A percentile compares a stretch with the other conserved stretches of the same genome.
Evolutionary conservation across 805 yeast species (phyloP).

Genomic region (Torulaspora franciscae): DNA sequence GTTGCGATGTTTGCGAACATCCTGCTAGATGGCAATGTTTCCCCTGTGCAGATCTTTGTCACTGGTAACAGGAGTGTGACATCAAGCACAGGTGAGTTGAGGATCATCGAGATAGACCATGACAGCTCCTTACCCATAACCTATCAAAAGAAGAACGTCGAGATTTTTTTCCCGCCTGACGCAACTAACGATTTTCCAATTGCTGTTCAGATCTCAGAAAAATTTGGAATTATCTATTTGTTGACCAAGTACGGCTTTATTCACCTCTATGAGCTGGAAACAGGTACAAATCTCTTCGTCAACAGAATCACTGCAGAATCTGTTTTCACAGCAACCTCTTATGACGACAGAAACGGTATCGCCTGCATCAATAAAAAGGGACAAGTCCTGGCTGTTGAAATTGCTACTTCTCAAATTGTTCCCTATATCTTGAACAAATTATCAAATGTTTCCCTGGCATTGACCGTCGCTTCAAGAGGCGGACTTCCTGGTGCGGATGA

Average conservation of each 20-base stretch:
- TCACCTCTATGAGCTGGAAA: slow-evolving; percentile 89
- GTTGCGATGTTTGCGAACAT: slow-evolving; percentile 84
- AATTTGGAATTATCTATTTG: slow-evolving; percentile 81
- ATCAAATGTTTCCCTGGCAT: slow-evolving; percentile 80
- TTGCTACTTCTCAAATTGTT: slow-evolving; percentile 75
- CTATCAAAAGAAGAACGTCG: slow-evolving; percentile 84
- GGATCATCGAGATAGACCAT: slow-evolving; percentile 94
- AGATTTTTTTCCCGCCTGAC: slow-evolving; percentile 94
- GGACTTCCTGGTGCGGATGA: slow-evolving; percentile 97
- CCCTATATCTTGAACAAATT: slow-evolving; percentile 85
- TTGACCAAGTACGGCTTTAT: slow-evolving; percentile 95
- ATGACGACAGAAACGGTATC: slow-evolving; percentile 72
- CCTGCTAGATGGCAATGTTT: slow-evolving; percentile 63
- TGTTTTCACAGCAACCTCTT: slow-evolving; percentile 81
- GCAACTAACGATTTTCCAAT: slow-evolving; percentile 96
- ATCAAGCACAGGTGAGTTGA: slow-evolving; percentile 73
- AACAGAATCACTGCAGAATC: slow-evolving; percentile 95
- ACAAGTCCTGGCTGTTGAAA: slow-evolving; percentile 88
- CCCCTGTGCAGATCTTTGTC: slow-evolving; percentile 79
- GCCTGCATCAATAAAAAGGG: slow-evolving; percentile 92
- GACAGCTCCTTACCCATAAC: slow-evolving; percentile 68
- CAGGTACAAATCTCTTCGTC: slow-evolving; percentile 88
- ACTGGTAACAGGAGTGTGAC: slow-evolving; percentile 85
- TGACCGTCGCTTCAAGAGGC: slow-evolving; percentile 87
- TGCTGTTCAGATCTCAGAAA: slow-evolving; percentile 76